A percentile compares a stretch with the other conserved stretches of the same genome.
Evolutionary conservation across 2,329 filamentous ascomycete species (phyloP).

Genomic region (Claviceps purpurea): DNA sequence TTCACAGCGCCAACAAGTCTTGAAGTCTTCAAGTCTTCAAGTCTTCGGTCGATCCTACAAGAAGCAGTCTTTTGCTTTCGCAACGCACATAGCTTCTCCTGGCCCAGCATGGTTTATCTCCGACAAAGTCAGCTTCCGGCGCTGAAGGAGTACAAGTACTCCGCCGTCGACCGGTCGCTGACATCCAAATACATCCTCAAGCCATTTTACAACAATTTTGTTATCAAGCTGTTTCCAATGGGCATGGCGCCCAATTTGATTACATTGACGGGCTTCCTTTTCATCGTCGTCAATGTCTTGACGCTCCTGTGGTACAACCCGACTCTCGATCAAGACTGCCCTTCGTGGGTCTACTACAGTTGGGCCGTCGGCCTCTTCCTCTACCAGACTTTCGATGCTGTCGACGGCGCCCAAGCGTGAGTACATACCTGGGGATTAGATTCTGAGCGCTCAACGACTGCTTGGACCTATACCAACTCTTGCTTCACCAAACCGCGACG

Average conservation of each 20-base stretch:
- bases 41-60: not conserved
- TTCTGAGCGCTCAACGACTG: not conserved
- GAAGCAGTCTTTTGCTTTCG: not conserved
- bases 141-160: constrained; percentile 93
- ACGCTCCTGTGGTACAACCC: constrained; percentile 94
- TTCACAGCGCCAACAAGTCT: not conserved
- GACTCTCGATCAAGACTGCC: constrained; percentile 85
- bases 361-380: constrained; percentile 85
- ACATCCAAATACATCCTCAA: constrained; percentile 89
- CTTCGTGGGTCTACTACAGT: constrained; percentile 84
- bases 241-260: constrained; percentile 85
- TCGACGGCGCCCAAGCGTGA: constrained; percentile 86
- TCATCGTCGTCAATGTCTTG: constrained; percentile 78
- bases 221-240: constrained; percentile 91
- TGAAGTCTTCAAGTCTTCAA: not conserved
- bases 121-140: constrained; percentile 79
- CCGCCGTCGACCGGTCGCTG: constrained; percentile 77
- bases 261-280: constrained; percentile 79
- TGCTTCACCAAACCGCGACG: not conserved
- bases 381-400: constrained; percentile 97
- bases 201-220: constrained; percentile 91
- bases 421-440: constrained; percentile 21
- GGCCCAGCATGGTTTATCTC: constrained; percentile 70
- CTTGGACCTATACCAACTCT: not conserved
- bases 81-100: not conserved